A percentile compares a stretch with the other conserved stretches of the same genome.
Conservation (phyloP, 2,329 filamentous ascomycete species). For the Penicillium sp. region DNA sequence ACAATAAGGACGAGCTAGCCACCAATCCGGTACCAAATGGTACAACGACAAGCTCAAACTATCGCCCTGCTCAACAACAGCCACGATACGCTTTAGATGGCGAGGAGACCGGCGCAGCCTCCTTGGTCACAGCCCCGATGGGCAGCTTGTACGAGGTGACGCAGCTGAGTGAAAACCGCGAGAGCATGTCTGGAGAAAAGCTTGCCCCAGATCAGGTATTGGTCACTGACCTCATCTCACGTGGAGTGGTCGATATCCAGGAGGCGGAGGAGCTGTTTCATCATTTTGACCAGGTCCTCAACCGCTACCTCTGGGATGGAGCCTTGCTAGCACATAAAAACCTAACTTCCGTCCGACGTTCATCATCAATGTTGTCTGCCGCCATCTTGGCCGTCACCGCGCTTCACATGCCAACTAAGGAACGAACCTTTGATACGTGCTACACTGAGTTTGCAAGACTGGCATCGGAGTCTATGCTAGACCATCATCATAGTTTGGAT, state of each 20-base stretch:
- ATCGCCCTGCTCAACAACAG: constrained; percentile 27
- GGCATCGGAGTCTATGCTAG: constrained; percentile 55
- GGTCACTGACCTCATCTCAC: constrained; percentile 52
- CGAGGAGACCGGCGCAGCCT: constrained; percentile 38
- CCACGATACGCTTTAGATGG: constrained; percentile 37
- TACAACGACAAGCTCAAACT: constrained; percentile 23
- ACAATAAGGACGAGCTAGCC: constrained; percentile 19
- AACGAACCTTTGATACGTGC: constrained; percentile 49
- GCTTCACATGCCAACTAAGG: constrained; percentile 50
- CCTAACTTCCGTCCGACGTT: constrained; percentile 47
- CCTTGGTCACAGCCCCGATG: constrained; percentile 45
- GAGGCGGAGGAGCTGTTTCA: constrained; percentile 44
- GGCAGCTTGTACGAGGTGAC: constrained; percentile 53
- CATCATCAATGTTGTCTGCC: constrained; percentile 45
- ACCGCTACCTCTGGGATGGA: constrained; percentile 44
- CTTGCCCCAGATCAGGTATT: constrained; percentile 36
- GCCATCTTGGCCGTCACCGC: constrained; percentile 53
- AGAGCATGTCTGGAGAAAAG: constrained; percentile 33
- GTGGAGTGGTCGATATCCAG: constrained; percentile 47
- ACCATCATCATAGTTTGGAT: constrained; percentile 52
- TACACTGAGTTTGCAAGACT: constrained; percentile 53
- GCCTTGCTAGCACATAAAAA: constrained; percentile 49
- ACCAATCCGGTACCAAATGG: constrained; percentile 13
- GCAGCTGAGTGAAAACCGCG: constrained; percentile 41
- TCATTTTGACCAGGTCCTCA: constrained; percentile 44